Evolutionary conservation across 805 yeast genomes (phyloP), one percentile per base, ranked within the genome.

Genomic region (Candida tallmaniae): DNA sequence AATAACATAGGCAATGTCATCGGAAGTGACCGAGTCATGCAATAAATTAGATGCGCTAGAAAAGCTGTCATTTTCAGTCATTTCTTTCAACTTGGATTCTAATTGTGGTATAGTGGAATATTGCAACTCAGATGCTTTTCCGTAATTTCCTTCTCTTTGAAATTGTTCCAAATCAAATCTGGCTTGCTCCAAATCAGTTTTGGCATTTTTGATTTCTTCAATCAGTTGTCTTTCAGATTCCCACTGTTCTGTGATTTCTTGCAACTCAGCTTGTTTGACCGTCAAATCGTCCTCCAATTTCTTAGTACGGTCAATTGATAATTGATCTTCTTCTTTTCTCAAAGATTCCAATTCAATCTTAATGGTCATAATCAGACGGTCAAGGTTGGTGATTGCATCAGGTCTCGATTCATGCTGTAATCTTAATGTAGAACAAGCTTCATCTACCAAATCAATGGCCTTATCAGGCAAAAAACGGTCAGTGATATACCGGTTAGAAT

Each of bases 341-440:
- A 93, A 69, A 0, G 97, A 87, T 60, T 90, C 98, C 39, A 93
- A 70, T 60, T 93, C 98, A 47, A 93, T 93, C 60, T 89, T 89
- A 41, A 93, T 82, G 4, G 96, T 93, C 88, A 90, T 87, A 30
- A 90, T 79, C 19, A 80, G 72, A 42, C 97, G 76, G 56, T 90
- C 97, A 39, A 90, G 68, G 30, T 80, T 84, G 50, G 88, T 90
- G 35, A 93, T 84, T 2, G 89, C 86, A 52, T 90, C 98, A 0
- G 98, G 98, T 55, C 88, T 89, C 2, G 96, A 87, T 62, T 90
- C 98, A 56, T 93, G 97, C 59, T 90, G 98, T 39, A 90, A 67
- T 45, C 98, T 70, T 39, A 90, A 68, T 0, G 95, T 95, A 3
- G 97, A 93, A 63, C 97, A 89, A 0, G 97, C 97, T 55, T 90